Conservation (phyloP, 805 yeast species). For the Metschnikowia noctiluminum region DNA sequence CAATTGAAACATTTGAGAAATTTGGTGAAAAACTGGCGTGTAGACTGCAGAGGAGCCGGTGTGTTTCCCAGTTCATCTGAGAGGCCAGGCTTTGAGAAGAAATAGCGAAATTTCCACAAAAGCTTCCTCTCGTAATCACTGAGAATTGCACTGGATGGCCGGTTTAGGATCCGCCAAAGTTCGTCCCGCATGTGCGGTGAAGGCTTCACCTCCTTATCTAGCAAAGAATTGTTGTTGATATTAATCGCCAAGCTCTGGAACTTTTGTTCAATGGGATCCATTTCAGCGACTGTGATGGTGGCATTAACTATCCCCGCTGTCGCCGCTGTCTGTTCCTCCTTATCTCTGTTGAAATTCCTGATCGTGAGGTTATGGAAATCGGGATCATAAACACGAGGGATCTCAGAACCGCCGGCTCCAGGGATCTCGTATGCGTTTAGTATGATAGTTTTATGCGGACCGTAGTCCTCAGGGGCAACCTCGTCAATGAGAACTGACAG, state of each 20-base stretch:
- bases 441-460: slow-evolving; percentile 32
- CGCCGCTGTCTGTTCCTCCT: slow-evolving; percentile 4
- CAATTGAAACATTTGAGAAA: slow-evolving; percentile 85
- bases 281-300: background rate
- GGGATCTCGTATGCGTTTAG: slow-evolving; percentile 34
- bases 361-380: slow-evolving; percentile 27
- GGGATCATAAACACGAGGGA: slow-evolving; percentile 43
- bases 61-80: slow-evolving; percentile 27
- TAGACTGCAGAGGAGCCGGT: slow-evolving; percentile 48
- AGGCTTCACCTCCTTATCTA: slow-evolving; percentile 86
- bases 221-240: slow-evolving; percentile 67
- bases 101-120: slow-evolving; percentile 89
- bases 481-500: slow-evolving; percentile 7
- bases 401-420: slow-evolving; percentile 16
- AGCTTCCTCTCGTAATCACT: slow-evolving; percentile 80
- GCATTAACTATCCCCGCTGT: background rate
- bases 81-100: slow-evolving; percentile 41
- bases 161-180: slow-evolving; percentile 61
- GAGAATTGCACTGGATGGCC: slow-evolving; percentile 81
- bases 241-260: slow-evolving; percentile 77
- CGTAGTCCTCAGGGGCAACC: slow-evolving; percentile 5
- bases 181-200: slow-evolving; percentile 78
- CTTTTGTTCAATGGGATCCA: slow-evolving; percentile 84
- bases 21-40: slow-evolving; percentile 56
- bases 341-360: slow-evolving; percentile 9